These are phyloP conservation scores for Mycena crocata DNA, from an alignment of 768 basidiomycete genomes.

Conservation along the genomic window DNA sequence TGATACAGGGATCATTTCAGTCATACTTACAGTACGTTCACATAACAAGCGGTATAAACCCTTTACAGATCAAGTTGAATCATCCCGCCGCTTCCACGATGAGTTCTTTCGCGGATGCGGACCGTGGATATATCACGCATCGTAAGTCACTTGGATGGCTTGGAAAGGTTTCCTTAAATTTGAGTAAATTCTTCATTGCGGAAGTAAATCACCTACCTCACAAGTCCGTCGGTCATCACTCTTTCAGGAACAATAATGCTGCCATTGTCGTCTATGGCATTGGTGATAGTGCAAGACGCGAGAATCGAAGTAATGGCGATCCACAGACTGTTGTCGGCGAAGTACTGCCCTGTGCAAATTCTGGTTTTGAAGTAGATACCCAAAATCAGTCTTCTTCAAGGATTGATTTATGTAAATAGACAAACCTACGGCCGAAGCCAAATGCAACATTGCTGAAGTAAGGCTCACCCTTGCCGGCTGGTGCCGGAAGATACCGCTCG, in stretches of 20 bases:
- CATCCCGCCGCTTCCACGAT: not conserved
- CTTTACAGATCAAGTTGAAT: no score
- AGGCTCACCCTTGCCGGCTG: constrained; percentile 14
- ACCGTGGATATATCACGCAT: constrained; percentile 25
- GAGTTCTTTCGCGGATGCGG: constrained; percentile 1
- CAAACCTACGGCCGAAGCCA: constrained; percentile 27
- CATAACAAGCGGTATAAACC: no score
- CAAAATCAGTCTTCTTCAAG: not conserved
- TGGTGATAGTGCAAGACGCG: constrained; percentile 56
- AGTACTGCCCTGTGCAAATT: constrained; percentile 60
- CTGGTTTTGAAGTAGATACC: constrained; percentile 30
- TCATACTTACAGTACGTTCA: no score
- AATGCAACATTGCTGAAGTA: constrained; percentile 14
- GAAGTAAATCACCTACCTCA: constrained; percentile 48
- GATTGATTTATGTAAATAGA: not conserved
- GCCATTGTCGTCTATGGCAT: constrained; percentile 50
- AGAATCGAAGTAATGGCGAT: constrained; percentile 58
- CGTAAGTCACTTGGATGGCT: constrained; percentile 28
- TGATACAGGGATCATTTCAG: no score
- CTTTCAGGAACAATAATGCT: constrained; percentile 52
- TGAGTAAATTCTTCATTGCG: not conserved
- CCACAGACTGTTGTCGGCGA: constrained; percentile 61
- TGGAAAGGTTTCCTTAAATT: no score
- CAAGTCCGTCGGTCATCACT: constrained; percentile 54
- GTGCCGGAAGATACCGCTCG: constrained; percentile 37